phyloP scores from a whole-genome alignment of 805 yeast genomes.

The Suhomyces pyralidae region DNA sequence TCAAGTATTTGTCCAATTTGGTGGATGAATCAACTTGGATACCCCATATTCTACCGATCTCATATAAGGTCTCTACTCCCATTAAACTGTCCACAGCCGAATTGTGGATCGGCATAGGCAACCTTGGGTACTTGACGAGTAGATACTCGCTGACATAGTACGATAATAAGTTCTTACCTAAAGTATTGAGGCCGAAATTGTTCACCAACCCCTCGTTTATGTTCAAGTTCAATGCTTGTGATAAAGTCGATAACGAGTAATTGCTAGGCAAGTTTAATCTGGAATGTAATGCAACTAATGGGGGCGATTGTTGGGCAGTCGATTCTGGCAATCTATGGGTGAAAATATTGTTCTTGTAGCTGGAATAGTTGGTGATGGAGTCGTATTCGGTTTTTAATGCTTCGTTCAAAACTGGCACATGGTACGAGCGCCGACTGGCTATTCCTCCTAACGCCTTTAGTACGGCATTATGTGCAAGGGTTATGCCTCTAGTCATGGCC shows the following conservation, averaged over 20 bases:
- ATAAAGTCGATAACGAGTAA: slow-evolving; percentile 64
- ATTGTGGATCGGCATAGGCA: slow-evolving; percentile 76
- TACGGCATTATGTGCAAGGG: not conserved
- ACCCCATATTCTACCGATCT: slow-evolving; percentile 83
- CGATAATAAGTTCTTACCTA: slow-evolving; percentile 75
- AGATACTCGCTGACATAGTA: slow-evolving; percentile 75
- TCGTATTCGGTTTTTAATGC: slow-evolving; percentile 31
- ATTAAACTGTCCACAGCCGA: slow-evolving; percentile 74
- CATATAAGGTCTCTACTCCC: slow-evolving; percentile 61
- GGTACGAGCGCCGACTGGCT: slow-evolving; percentile 2
- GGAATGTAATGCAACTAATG: slow-evolving; percentile 73
- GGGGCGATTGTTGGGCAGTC: slow-evolving; percentile 57
- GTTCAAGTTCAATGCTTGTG: slow-evolving; percentile 72
- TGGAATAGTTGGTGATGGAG: slow-evolving; percentile 35
- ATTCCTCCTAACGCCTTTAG: slow-evolving; percentile 4
- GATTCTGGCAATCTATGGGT: slow-evolving; percentile 47
- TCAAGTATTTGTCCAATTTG: slow-evolving; percentile 61
- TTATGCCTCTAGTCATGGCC: slow-evolving; percentile 3
- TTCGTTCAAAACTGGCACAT: slow-evolving; percentile 1
- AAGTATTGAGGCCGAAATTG: slow-evolving; percentile 74
- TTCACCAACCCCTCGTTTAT: slow-evolving; percentile 49
- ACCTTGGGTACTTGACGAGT: slow-evolving; percentile 77
- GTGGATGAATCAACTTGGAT: slow-evolving; percentile 70
- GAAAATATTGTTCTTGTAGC: slow-evolving; percentile 39
- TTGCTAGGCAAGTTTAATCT: slow-evolving; percentile 63